Evolutionary conservation across 2,329 filamentous ascomycete species (phyloP).

Genomic region (Thielaviopsis musarum): DNA sequence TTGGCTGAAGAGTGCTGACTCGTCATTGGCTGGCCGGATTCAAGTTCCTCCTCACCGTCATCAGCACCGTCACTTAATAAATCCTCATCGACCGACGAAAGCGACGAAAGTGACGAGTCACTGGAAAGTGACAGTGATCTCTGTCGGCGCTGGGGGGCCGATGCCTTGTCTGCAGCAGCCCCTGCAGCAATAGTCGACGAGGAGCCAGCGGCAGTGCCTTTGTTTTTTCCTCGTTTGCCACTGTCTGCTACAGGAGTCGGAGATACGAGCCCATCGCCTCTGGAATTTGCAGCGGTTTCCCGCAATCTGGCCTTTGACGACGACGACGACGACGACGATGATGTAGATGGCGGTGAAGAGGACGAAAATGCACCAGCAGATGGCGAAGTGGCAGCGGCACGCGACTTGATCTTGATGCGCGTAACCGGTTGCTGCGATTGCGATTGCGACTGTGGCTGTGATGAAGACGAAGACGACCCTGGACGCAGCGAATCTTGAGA

Average conservation of each 20-base stretch:
- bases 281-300: background rate
- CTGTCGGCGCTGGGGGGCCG: background rate
- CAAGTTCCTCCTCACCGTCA: background rate
- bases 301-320: background rate
- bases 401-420: slow-evolving; percentile 1
- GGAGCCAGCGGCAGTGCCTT: background rate
- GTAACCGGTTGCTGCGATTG: too few relatives aligned
- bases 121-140: slow-evolving; percentile 9
- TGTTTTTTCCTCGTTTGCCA: background rate
- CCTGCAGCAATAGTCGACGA: slow-evolving; percentile 1
- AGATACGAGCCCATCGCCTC: background rate
- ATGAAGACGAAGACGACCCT: too few relatives aligned
- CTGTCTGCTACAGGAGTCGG: background rate
- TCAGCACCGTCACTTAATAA: background rate
- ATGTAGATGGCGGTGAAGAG: background rate
- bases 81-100: slow-evolving; percentile 9
- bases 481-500: too few relatives aligned
- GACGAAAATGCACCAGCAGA: background rate
- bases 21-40: slow-evolving; percentile 7
- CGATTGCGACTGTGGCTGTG: too few relatives aligned
- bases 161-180: background rate
- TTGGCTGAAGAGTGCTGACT: slow-evolving; percentile 8
- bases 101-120: slow-evolving; percentile 10
- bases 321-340: too few relatives aligned
- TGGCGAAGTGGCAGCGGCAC: background rate